Base-by-base conservation (phyloP, 164 flowering plant species). In the Vitis labrusca region DNA sequence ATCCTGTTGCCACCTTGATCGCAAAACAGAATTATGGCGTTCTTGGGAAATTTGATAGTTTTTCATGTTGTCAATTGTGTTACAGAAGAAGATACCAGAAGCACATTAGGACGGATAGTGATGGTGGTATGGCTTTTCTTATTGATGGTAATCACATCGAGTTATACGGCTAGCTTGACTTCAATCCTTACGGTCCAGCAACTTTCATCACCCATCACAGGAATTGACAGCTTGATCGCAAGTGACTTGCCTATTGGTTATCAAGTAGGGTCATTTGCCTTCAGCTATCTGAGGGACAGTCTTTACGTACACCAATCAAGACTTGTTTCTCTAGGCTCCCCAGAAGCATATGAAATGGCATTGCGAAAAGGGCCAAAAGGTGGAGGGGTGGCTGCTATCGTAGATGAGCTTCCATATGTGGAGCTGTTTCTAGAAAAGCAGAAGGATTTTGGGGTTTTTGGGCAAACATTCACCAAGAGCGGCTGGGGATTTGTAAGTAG, bases 401-500 rank as follows among this genome's bases (percentile, higher is more conserved):
- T 92, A 6, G 97, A 92, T 70, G 97, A 92, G 80, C 87, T 85
- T 74, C 88, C 95, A 23, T 92, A 92, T 63, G 66, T 92, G 16
- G 91, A 92, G 62, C 69, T 89, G 52, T 92, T 92, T 76, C 76
- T 92, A 56, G 72, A 88, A 50, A 77, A 76, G 8, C 68, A 63
- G 6, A 61, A 78, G 16, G 87, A 82, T 11, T 90, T 86, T 59
- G 81, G 79, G 29, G 85, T 89, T 61, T 79, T 86, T 61, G 97
- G 97, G 60, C 81, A 84, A 69, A 49, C 80, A 71, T 89, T 92
- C 77, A 89, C 93, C 56, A 87, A 74, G 75, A 79, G 85, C 23
- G 93, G 95, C 52, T 92, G 97, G 97, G 97, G 97, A 74, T 90
- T 92, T 78, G 97, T 92, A 78, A 92, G 97, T 89, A 68, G 44